Base-by-base conservation (phyloP, 1,284 basidiomycete species). In the Grifola frondosa region DNA sequence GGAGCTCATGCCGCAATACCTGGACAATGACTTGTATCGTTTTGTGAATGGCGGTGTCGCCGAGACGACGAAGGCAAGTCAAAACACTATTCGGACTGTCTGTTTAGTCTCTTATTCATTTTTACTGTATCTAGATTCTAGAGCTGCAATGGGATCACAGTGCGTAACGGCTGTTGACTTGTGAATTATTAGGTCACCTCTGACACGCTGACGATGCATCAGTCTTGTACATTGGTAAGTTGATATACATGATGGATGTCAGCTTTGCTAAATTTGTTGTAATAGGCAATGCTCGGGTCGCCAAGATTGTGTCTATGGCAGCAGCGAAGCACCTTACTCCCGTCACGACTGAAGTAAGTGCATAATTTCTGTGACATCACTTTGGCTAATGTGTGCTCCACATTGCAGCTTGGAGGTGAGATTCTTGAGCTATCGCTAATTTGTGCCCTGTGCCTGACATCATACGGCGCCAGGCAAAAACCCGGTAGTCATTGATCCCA, bases 281-380 rank as follows among this genome's bases (percentile, higher is more conserved):
- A 15, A n/a, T 58, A 74, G 86, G 87, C 50, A 83, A 79, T 21
- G 83, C 79, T 7, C 82, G 84, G 15, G 83, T 97, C 5, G 94
- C 78, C 1, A 81, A 75, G 53, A 81, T 97, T 46, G 80, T 97
- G 9, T 82, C 87, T 7, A 67, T 74, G 0, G 93, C 94, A 0
- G 92, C 92, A 4, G 92, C 90, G 8, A 88, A 94, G 65, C 81
- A 85, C 42, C 69, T 97, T 15, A 91, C 91, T 0, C 91, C 94
- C 0, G 73, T 88, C 19, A 86, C 90, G 6, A 78, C 94, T 33
- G 93, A 89, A 71, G 81, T 81, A 17, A 20, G 49, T 34, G 30
- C 2, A 59, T 54, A 3, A 3, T 12, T 6, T n/a, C 15, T 24
- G n/a, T 6, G 11, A 30, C 15, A 15, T 20, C 21, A 6, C 17